Evolutionary conservation across 2,329 filamentous ascomycete genomes (phyloP).

Genomic region (Penicillium frequentans): DNA sequence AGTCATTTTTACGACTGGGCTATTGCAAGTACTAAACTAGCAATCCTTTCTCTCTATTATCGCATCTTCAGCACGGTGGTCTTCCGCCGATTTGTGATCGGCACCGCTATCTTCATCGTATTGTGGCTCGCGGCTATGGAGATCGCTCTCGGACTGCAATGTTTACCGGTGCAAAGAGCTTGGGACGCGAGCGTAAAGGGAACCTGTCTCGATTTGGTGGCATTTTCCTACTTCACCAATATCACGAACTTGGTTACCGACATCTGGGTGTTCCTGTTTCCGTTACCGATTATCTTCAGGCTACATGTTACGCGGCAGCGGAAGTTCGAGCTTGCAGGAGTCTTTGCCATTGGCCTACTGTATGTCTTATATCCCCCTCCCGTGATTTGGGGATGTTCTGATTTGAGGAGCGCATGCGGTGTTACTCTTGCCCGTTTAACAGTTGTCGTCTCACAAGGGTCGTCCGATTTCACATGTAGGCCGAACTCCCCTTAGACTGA

Average conservation of each 20-base stretch:
- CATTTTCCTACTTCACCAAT: constrained; percentile 17
- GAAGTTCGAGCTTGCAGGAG: constrained; percentile 13
- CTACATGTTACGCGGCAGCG: constrained; percentile 8
- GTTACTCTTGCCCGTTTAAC: constrained; percentile 1
- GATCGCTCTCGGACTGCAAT: constrained; percentile 8
- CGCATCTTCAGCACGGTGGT: constrained; percentile 11
- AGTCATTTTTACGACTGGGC: constrained; percentile 16
- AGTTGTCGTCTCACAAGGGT: constrained; percentile 4
- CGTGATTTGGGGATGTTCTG: background rate
- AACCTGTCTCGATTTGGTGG: constrained; percentile 9
- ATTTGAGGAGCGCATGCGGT: background rate
- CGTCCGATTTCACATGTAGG: constrained; percentile 3
- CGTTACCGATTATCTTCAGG: constrained; percentile 11
- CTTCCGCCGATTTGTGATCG: constrained; percentile 10
- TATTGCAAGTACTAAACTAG: constrained; percentile 16
- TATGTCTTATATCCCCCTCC: background rate
- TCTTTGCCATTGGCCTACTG: constrained; percentile 12
- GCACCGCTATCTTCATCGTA: constrained; percentile 9
- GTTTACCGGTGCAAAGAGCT: constrained; percentile 9
- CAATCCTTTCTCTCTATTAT: constrained; percentile 14
- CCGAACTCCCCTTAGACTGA: background rate
- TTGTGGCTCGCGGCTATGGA: constrained; percentile 15
- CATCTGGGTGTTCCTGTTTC: constrained; percentile 16
- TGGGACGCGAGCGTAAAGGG: constrained; percentile 7
- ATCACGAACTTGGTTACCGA: constrained; percentile 15